These are phyloP conservation scores for Mucor piriformis DNA, from an alignment of 371 early-diverging fungal species.

Conservation along the genomic window DNA sequence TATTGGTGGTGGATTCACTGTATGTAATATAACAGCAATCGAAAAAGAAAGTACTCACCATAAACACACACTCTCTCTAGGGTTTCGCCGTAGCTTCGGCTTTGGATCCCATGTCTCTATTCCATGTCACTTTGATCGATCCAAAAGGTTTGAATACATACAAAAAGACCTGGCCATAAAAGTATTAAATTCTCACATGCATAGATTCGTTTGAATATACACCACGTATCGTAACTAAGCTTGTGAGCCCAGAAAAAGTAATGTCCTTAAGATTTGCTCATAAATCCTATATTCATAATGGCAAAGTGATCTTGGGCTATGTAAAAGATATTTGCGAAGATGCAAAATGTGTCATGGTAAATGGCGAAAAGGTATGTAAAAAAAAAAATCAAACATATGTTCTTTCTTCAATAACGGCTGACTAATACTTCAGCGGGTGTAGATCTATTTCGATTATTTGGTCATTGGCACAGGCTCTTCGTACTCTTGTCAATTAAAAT, in stretches of 20 bases:
- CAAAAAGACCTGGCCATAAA: background rate
- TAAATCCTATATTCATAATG: conserved; percentile 44
- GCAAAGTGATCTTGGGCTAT: conserved; percentile 48
- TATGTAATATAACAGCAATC: conserved; percentile 20
- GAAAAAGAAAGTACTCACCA: background rate
- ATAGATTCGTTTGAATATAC: conserved; percentile 29
- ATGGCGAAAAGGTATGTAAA: conserved; percentile 1
- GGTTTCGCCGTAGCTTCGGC: conserved; percentile 51
- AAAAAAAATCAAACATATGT: background rate
- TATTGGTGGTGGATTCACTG: conserved; percentile 53
- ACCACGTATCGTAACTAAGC: conserved; percentile 38
- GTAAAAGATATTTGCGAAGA: conserved; percentile 35
- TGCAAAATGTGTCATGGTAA: conserved; percentile 30
- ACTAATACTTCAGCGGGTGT: too few relatives aligned
- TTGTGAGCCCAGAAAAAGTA: conserved; percentile 32
- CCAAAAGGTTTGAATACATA: conserved; percentile 34
- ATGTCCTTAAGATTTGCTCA: conserved; percentile 42
- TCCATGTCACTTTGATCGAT: conserved; percentile 51
- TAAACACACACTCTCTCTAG: conserved; percentile 12
- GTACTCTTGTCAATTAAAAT: conserved; percentile 56
- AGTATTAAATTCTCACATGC: background rate
- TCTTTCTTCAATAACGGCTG: background rate
- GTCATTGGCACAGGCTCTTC: conserved; percentile 72
- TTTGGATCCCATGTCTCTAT: conserved; percentile 49
- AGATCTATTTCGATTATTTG: conserved; percentile 71